Conservation (phyloP, 108 stramenopile genomes). For the Aurantiochytrium sp. region DNA sequence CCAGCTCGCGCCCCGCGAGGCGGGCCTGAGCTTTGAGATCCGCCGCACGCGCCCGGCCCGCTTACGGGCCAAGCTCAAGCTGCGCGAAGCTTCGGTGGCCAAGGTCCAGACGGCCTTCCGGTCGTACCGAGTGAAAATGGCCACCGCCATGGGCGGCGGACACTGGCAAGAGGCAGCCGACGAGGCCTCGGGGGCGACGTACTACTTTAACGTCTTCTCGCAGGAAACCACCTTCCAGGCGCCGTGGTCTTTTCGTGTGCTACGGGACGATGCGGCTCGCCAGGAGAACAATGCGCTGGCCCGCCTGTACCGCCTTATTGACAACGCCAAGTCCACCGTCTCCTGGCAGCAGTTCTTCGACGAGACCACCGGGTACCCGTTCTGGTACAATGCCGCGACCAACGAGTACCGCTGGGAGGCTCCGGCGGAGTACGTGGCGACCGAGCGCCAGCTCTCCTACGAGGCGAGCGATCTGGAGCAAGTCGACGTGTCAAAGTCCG, state of each 20-base stretch:
- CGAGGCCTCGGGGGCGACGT: not conserved
- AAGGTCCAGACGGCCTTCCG: not conserved
- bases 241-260: constrained; percentile 11
- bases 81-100: not conserved
- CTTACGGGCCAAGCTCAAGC: not conserved
- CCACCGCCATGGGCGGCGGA: not conserved
- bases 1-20: not conserved
- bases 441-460: not conserved
- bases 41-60: not conserved
- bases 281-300: not conserved
- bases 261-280: not conserved
- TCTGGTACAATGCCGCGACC: not conserved
- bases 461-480: not conserved
- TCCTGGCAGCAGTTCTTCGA: not conserved
- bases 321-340: not conserved
- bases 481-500: not conserved
- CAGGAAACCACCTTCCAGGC: not conserved
- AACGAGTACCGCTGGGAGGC: constrained; percentile 9
- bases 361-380: constrained; percentile 8
- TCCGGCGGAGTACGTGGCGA: not conserved
- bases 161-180: constrained; percentile 17
- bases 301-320: not conserved
- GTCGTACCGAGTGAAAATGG: not conserved
- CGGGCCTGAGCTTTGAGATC: not conserved
- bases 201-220: not conserved